phyloP scores from a whole-genome alignment of 1,284 basidiomycete species.

The Leccinum fuscescens region DNA sequence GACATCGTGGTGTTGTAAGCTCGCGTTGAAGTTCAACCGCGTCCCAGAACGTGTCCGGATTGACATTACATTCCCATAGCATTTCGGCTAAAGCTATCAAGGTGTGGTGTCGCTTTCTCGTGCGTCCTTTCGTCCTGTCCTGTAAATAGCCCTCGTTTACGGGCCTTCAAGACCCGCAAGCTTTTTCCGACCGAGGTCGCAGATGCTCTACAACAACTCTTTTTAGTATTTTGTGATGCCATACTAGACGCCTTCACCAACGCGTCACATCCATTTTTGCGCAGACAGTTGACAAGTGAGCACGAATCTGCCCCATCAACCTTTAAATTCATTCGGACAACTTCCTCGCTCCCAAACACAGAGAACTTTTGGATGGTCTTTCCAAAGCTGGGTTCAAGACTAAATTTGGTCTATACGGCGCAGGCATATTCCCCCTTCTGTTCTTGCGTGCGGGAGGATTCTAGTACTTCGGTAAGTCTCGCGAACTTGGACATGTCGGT shows the following conservation, averaged over 20 bases:
- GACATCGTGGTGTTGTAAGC: slow-evolving; percentile 28
- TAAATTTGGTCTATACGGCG: slow-evolving; percentile 37
- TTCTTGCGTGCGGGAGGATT: slow-evolving; percentile 9
- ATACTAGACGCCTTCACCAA: slow-evolving; percentile 16
- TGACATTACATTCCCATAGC: slow-evolving; percentile 15
- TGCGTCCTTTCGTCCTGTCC: slow-evolving; percentile 4
- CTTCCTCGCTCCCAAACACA: not conserved
- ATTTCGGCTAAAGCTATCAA: slow-evolving; percentile 19
- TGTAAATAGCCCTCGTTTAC: not conserved
- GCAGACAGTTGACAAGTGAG: slow-evolving; percentile 31
- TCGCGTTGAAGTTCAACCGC: not conserved
- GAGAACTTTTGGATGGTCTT: slow-evolving; percentile 41
- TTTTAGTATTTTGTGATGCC: slow-evolving; percentile 17
- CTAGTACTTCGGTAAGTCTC: slow-evolving; percentile 32
- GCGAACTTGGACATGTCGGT: not conserved
- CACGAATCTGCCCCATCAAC: not conserved
- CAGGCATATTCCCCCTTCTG: slow-evolving; percentile 38
- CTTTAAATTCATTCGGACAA: not conserved
- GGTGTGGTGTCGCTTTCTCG: slow-evolving; percentile 11
- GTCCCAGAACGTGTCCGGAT: not conserved
- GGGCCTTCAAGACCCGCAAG: not conserved
- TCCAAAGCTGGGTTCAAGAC: slow-evolving; percentile 45
- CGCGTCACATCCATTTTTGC: slow-evolving; percentile 17
- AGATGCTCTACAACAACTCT: slow-evolving; percentile 17
- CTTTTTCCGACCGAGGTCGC: slow-evolving; percentile 27